These are phyloP conservation scores for Claviceps lovelessii DNA, from an alignment of 2,329 filamentous ascomycete species.

Conservation along the genomic window DNA sequence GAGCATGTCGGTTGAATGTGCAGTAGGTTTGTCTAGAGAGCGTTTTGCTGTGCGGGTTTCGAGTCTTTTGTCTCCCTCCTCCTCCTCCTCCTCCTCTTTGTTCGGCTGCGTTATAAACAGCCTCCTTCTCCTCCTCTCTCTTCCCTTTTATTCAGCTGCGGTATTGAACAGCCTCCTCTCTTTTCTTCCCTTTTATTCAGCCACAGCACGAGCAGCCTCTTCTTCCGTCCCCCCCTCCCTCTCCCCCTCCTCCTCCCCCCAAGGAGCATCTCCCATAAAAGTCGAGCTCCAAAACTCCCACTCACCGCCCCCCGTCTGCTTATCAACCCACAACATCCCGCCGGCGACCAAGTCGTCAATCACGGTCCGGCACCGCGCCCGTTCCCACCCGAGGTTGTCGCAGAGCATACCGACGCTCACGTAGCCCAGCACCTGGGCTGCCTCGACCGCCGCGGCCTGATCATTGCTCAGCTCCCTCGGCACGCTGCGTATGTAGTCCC, in stretches of 20 bases:
- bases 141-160: too few relatives aligned
- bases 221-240: neutral
- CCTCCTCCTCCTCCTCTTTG: too few relatives aligned
- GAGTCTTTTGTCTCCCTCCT: too few relatives aligned
- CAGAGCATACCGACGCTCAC: slow-evolving; percentile 82
- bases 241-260: neutral
- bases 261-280: slow-evolving; percentile 41
- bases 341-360: slow-evolving; percentile 81
- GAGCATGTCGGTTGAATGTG: too few relatives aligned
- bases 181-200: too few relatives aligned
- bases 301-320: slow-evolving; percentile 52
- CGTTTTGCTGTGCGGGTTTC: too few relatives aligned
- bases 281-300: slow-evolving; percentile 89
- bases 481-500: slow-evolving; percentile 78
- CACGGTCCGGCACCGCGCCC: slow-evolving; percentile 71
- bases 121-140: too few relatives aligned
- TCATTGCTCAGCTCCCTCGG: slow-evolving; percentile 92
- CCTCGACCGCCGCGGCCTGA: slow-evolving; percentile 83
- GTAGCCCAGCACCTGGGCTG: slow-evolving; percentile 76
- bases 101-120: too few relatives aligned
- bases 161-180: too few relatives aligned
- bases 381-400: slow-evolving; percentile 74
- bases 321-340: slow-evolving; percentile 88
- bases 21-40: too few relatives aligned
- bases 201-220: too few relatives aligned